Evolutionary conservation across 441 rosid genomes (phyloP).

Genomic region (Croton laevigatus): DNA sequence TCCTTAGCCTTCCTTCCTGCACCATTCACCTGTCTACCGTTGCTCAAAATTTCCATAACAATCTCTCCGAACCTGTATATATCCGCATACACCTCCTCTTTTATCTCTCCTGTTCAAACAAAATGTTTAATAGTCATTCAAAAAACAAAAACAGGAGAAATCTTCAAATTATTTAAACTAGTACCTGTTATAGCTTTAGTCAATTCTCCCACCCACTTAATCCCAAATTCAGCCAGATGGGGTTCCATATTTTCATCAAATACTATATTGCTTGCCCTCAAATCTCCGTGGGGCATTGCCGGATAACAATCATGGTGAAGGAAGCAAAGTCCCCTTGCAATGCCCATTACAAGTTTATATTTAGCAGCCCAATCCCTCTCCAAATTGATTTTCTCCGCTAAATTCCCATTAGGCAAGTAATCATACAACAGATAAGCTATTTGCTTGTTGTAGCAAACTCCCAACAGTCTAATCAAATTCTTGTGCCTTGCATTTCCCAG

Average conservation of each 20-base stretch:
- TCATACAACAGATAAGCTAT: conserved; percentile 69
- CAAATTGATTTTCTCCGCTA: conserved; percentile 53
- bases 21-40: conserved; percentile 49
- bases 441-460: conserved; percentile 77
- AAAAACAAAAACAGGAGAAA: no score
- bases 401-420: conserved; percentile 65
- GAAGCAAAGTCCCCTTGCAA: conserved; percentile 79
- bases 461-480: conserved; percentile 75
- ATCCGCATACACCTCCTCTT: conserved; percentile 53
- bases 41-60: conserved; percentile 58
- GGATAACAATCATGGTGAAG: conserved; percentile 94
- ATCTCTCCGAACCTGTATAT: conserved; percentile 76
- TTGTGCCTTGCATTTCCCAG: conserved; percentile 79
- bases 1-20: conserved; percentile 56
- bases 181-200: conserved; percentile 40
- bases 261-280: conserved; percentile 58
- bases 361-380: conserved; percentile 69
- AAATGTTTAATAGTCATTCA: no score
- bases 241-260: conserved; percentile 80
- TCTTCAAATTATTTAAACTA: no score
- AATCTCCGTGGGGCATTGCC: conserved; percentile 84
- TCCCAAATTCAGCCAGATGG: conserved; percentile 66
- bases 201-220: conserved; percentile 48
- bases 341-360: conserved; percentile 54
- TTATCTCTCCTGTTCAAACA: conserved; percentile 44